Conservation (phyloP, 805 yeast genomes). For the Candida tallmaniae region DNA sequence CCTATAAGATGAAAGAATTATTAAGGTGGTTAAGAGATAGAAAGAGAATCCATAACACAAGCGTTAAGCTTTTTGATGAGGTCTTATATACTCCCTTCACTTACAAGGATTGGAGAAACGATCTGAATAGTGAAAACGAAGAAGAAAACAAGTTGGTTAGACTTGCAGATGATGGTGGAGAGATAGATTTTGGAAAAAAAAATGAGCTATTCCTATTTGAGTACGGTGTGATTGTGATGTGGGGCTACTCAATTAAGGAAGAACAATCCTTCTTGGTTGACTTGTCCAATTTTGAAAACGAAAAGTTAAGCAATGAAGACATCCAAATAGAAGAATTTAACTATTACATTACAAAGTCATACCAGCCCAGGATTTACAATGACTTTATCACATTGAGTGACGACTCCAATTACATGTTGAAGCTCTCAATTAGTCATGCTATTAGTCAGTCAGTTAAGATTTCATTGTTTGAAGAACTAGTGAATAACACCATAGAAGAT, state of each 20-base stretch:
- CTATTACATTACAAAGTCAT: conserved; percentile 87
- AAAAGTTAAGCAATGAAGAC: conserved; percentile 86
- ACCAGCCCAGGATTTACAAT: conserved; percentile 93
- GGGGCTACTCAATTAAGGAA: conserved; percentile 90
- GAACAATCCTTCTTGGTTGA: conserved; percentile 79
- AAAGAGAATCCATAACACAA: conserved; percentile 65
- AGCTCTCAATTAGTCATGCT: conserved; percentile 91
- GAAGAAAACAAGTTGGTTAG: conserved; percentile 45
- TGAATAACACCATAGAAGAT: conserved; percentile 94
- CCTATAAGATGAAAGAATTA: conserved; percentile 84
- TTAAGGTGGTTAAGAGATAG: conserved; percentile 81
- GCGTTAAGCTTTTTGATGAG: conserved; percentile 89
- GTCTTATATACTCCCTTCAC: conserved; percentile 90
- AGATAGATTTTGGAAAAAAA: conserved; percentile 77
- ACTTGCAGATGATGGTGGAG: conserved; percentile 93
- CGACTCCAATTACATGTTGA: conserved; percentile 85
- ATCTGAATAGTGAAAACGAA: conserved; percentile 14
- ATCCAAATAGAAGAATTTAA: conserved; percentile 93
- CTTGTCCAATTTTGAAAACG: conserved; percentile 86
- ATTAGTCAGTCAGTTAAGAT: conserved; percentile 94
- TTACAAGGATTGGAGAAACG: conserved; percentile 70
- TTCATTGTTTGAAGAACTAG: conserved; percentile 90
- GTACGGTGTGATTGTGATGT: conserved; percentile 93
- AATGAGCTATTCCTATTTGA: conserved; percentile 87
- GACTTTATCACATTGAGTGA: conserved; percentile 92